Evolutionary conservation across 768 basidiomycete genomes (phyloP).

Genomic region (Mycena haematopus): DNA sequence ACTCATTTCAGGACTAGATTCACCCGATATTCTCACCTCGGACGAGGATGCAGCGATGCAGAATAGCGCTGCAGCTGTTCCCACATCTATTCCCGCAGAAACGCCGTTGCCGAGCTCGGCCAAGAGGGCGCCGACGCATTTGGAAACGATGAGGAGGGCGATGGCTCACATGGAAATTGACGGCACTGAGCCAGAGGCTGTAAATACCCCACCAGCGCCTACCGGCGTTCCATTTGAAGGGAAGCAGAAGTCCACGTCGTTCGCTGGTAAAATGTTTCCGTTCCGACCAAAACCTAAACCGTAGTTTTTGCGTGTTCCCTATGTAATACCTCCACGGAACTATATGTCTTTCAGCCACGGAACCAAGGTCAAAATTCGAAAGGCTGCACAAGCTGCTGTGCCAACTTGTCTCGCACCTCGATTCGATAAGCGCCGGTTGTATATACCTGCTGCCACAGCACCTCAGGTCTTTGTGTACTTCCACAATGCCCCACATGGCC

Average conservation of each 20-base stretch:
- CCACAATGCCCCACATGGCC: slow-evolving; percentile 13
- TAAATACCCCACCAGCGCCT: neutral
- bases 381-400: neutral
- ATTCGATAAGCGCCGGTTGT: neutral
- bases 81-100: slow-evolving; percentile 3
- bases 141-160: slow-evolving; percentile 21
- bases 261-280: neutral
- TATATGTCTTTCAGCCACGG: neutral
- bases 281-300: slow-evolving; percentile 1
- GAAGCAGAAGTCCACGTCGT: slow-evolving; percentile 2
- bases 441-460: slow-evolving; percentile 1
- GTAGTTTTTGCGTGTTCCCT: neutral
- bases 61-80: neutral
- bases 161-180: slow-evolving; percentile 19
- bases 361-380: neutral
- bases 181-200: neutral
- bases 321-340: neutral
- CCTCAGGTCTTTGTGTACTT: neutral
- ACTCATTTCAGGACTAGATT: slow-evolving; percentile 3
- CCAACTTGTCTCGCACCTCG: neutral
- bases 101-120: neutral
- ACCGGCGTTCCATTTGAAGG: neutral
- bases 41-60: neutral
- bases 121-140: neutral
- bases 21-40: neutral